phyloP scores from a whole-genome alignment of 345 rosid species.

The Populus tremula region DNA sequence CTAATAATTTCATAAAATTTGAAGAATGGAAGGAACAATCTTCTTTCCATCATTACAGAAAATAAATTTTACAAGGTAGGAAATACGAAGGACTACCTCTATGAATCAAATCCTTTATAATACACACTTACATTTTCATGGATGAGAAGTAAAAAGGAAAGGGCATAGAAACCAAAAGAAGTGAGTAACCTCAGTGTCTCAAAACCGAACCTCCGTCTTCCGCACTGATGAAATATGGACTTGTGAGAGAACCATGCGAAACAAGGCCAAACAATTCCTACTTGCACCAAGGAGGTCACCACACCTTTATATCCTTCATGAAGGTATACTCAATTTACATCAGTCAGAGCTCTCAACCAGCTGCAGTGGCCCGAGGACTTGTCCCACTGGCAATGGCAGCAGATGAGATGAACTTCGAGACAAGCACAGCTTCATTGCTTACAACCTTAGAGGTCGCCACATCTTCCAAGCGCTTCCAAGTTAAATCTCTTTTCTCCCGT shows the following conservation, averaged over 20 bases:
- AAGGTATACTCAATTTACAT: conserved; percentile 11
- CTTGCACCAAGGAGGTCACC: conserved; percentile 3
- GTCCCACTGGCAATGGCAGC: conserved; percentile 39
- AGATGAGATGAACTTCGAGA: conserved; percentile 48
- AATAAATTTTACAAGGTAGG: conserved; percentile 20
- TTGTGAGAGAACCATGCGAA: conserved; percentile 2
- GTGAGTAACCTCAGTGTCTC: conserved; percentile 17
- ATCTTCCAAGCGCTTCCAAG: conserved; percentile 70
- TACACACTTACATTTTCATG: conserved; percentile 35
- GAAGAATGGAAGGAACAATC: background rate
- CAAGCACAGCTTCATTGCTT: conserved; percentile 55
- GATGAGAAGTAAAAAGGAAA: conserved; percentile 2
- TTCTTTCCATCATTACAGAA: conserved; percentile 34
- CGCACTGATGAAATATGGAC: conserved; percentile 1
- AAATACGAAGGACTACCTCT: conserved; percentile 27
- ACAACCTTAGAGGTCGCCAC: conserved; percentile 54
- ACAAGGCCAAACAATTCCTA: conserved; percentile 15
- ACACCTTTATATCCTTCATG: background rate
- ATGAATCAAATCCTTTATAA: conserved; percentile 39
- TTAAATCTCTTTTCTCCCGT: conserved; percentile 46
- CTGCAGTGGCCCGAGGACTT: conserved; percentile 35
- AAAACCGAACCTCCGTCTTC: conserved; percentile 9
- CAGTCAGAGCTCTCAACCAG: conserved; percentile 32
- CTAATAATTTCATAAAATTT: background rate
- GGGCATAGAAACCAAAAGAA: conserved; percentile 8